These are phyloP conservation scores for Stephania cephalantha DNA, from an alignment of 164 flowering plant species.

Conservation along the genomic window DNA sequence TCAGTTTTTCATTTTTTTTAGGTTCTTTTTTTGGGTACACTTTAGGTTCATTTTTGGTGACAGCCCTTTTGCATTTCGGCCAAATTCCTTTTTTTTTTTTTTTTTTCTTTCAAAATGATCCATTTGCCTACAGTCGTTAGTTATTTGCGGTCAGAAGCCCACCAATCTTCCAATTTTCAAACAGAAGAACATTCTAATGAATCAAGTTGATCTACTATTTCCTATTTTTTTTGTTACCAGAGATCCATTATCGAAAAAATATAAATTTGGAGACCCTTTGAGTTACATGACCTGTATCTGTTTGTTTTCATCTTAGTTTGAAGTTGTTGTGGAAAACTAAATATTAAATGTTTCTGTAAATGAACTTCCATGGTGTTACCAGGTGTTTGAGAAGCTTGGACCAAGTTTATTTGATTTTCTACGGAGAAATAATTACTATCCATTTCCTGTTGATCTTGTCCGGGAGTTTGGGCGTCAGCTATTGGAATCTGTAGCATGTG, in stretches of 20 bases:
- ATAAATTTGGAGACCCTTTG: background rate
- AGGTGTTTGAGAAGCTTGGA: conserved; percentile 99
- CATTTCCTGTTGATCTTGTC: conserved; percentile 91
- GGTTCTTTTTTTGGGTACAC: too few relatives aligned
- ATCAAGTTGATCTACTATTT: background rate
- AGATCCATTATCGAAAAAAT: background rate
- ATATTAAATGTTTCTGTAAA: conserved; percentile 44
- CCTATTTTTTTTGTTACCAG: background rate
- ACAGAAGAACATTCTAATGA: background rate
- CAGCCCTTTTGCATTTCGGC: background rate
- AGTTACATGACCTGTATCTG: background rate
- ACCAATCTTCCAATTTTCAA: background rate
- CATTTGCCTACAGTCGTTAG: background rate
- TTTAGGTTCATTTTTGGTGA: background rate
- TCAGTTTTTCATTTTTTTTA: too few relatives aligned
- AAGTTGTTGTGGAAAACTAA: conserved; percentile 22
- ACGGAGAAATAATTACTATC: conserved; percentile 70
- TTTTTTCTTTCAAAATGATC: background rate
- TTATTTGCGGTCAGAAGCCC: background rate
- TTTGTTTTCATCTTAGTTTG: background rate
- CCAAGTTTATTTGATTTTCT: conserved; percentile 96
- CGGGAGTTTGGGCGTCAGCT: conserved; percentile 94
- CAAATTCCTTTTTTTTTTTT: background rate
- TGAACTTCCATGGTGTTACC: conserved; percentile 60
- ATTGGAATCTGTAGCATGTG: conserved; percentile 97